Evolutionary conservation across 176 grass and related monocot species (phyloP).

Genomic region (Chrysopogon serrulatus): DNA sequence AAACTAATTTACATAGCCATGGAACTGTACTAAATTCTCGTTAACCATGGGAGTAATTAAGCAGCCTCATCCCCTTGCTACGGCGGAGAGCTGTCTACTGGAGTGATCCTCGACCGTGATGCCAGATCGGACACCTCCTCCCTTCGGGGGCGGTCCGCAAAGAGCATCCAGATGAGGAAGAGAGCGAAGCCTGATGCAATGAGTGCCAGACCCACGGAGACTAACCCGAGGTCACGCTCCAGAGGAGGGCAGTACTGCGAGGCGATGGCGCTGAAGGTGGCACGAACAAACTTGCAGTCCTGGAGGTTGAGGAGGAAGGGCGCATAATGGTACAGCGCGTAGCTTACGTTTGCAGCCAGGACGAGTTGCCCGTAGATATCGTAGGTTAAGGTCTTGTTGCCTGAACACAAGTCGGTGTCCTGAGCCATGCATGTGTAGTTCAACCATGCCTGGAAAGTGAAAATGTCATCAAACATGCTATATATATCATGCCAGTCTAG

Average conservation of each 20-base stretch:
- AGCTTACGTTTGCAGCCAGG: slow-evolving; percentile 69
- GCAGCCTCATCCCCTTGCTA: neutral
- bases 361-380: slow-evolving; percentile 59
- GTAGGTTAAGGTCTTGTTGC: slow-evolving; percentile 39
- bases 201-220: slow-evolving; percentile 51
- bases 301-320: slow-evolving; percentile 79
- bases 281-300: slow-evolving; percentile 90
- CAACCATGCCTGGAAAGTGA: slow-evolving; percentile 58
- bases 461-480: neutral
- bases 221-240: slow-evolving; percentile 42
- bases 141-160: slow-evolving; percentile 80
- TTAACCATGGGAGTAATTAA: neutral
- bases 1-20: slow-evolving; percentile 16
- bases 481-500: neutral
- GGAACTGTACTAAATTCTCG: slow-evolving; percentile 6
- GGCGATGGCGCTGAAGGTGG: slow-evolving; percentile 63
- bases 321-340: slow-evolving; percentile 73
- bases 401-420: slow-evolving; percentile 35
- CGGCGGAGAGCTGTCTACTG: slow-evolving; percentile 27
- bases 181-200: slow-evolving; percentile 42
- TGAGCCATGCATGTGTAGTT: slow-evolving; percentile 64
- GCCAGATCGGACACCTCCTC: slow-evolving; percentile 62
- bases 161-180: slow-evolving; percentile 62
- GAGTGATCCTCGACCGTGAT: slow-evolving; percentile 29
- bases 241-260: slow-evolving; percentile 55